phyloP scores from a whole-genome alignment of 371 early-diverging fungal genomes.

The Rhizopus delemar region DNA sequence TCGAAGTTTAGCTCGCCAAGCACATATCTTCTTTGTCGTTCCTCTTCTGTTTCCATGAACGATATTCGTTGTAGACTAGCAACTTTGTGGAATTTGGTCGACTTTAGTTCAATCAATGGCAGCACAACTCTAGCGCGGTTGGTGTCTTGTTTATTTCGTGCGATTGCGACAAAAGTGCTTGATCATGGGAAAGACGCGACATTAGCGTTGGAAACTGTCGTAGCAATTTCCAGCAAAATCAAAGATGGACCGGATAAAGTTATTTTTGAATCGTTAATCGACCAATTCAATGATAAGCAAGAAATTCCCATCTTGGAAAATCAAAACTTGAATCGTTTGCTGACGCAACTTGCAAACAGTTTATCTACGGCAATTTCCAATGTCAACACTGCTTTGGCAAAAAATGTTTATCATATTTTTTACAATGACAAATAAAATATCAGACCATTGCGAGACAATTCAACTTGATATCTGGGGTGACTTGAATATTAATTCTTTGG shows the following conservation, averaged over 20 bases:
- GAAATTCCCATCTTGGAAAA: constrained; percentile 10
- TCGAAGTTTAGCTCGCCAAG: not conserved
- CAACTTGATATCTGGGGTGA: no score
- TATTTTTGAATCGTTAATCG: constrained; percentile 13
- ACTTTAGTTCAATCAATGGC: constrained; percentile 12
- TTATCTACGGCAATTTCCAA: constrained; percentile 13
- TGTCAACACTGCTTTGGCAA: constrained; percentile 11
- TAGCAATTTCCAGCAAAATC: constrained; percentile 5
- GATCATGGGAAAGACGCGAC: constrained; percentile 14
- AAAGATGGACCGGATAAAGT: constrained; percentile 11
- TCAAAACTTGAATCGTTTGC: constrained; percentile 2
- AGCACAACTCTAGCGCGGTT: constrained; percentile 3
- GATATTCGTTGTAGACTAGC: constrained; percentile 15
- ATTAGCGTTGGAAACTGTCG: constrained; percentile 3
- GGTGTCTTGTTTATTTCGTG: constrained; percentile 8
- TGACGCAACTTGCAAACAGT: constrained; percentile 5
- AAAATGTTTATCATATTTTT: constrained; percentile 8
- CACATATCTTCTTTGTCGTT: constrained; percentile 6
- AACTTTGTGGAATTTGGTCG: constrained; percentile 10
- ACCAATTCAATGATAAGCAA: constrained; percentile 11
- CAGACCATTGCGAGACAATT: no score
- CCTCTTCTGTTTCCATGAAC: constrained; percentile 14
- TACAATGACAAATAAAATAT: constrained; percentile 6
- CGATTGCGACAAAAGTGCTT: constrained; percentile 9
- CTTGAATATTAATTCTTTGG: no score